Base-by-base conservation (phyloP, 2,329 filamentous ascomycete genomes). In the Hymenoscyphus infarciens region DNA sequence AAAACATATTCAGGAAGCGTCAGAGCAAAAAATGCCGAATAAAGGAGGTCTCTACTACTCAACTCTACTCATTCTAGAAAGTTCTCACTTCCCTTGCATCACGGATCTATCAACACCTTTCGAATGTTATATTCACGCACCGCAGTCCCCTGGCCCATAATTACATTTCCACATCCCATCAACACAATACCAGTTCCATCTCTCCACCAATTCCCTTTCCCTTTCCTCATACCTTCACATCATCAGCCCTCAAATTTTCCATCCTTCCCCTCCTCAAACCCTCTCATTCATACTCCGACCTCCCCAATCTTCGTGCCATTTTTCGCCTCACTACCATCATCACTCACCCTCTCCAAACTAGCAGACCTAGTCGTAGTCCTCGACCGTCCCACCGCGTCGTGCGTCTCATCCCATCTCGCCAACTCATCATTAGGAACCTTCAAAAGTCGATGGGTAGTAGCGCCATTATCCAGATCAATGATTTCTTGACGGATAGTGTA, bases 401-500 rank as follows among this genome's bases (percentile, higher is more conserved):
- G 85, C 7, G 77, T 76, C 1, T 74, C 76, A 70, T 88, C 85
- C 86, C 86, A 89, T n/a, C 70, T 72, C 0, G 73, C 75, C 6
- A 88, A 45, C 8, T 86, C 77, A 0, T 68, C 72, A 1, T 80
- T 68, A 0, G 83, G 82, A 1, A 89, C 78, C 64, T 82, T 83
- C 13, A 86, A 76, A 4, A 89, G 67, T 0, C 75, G 73, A 64
- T 82, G 79, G 22, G 76, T 77, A 1, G 78, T 74, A 3, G 76
- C 78, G 5, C 76, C 75, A 56, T 80, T 78, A 6, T 82, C 82
- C 11, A 86, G 73, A 0, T 78, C 72, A 0, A 86, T 61, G 1
- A 86, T 72, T 33, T 86, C 81, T 15, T 86, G 81, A 0, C 85
- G 79, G 49, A 87, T 79, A 7, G 74, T 69, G 66, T 88, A 89